phyloP scores from a whole-genome alignment of 1,139 yeast genomes.

The Kodamaea fungicola region DNA sequence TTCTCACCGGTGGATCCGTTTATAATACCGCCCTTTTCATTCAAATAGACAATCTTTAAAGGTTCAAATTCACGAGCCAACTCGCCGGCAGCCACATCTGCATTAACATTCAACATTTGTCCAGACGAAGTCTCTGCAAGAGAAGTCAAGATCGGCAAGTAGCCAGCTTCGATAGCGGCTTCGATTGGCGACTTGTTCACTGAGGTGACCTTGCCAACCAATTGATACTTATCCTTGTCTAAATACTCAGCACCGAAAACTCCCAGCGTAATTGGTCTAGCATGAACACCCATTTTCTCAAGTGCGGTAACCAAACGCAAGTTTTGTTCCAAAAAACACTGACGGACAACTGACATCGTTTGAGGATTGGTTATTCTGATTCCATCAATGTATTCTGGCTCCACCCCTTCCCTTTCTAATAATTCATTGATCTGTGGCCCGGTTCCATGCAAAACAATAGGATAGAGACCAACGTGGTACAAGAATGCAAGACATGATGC shows the following conservation, averaged over 20 bases:
- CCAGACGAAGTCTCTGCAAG: constrained; percentile 96
- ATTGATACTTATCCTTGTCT: constrained; percentile 84
- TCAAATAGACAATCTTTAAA: constrained; percentile 88
- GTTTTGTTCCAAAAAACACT: constrained; percentile 92
- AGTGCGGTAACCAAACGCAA: constrained; percentile 91
- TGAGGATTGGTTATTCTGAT: constrained; percentile 92
- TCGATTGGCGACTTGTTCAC: constrained; percentile 92
- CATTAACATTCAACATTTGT: constrained; percentile 93
- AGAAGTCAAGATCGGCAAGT: constrained; percentile 92
- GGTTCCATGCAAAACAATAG: constrained; percentile 95
- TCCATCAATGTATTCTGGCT: constrained; percentile 94
- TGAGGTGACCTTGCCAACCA: constrained; percentile 84
- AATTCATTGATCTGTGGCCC: constrained; percentile 98
- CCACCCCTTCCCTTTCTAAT: constrained; percentile 90
- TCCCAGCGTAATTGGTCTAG: constrained; percentile 98
- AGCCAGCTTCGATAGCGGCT: constrained; percentile 94
- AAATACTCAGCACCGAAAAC: constrained; percentile 92
- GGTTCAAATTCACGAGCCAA: constrained; percentile 96
- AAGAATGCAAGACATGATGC: constrained; percentile 95
- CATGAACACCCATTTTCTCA: constrained; percentile 94
- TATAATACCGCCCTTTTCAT: constrained; percentile 96
- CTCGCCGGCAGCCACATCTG: constrained; percentile 99
- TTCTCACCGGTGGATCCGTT: constrained; percentile 92
- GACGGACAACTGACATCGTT: constrained; percentile 94
- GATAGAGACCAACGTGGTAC: constrained; percentile 95